phyloP scores from a whole-genome alignment of 1,139 yeast species.

The Taphrina deformans region DNA sequence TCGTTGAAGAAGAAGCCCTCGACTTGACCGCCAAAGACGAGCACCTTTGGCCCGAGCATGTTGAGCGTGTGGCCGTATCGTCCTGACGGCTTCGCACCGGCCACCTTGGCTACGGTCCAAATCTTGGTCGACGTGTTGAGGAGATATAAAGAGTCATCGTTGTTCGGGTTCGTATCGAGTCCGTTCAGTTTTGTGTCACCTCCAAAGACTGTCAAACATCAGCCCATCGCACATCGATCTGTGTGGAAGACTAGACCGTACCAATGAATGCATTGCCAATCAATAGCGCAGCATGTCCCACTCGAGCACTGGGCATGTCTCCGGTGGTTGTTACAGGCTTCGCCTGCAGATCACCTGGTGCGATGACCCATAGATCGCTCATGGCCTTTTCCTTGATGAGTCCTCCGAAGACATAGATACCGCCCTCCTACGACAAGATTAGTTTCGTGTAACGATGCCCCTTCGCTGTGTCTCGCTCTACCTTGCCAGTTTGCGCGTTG shows the following conservation, averaged over 20 bases:
- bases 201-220: conserved; percentile 82
- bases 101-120: conserved; percentile 42
- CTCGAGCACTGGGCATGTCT: conserved; percentile 88
- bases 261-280: conserved; percentile 89
- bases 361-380: conserved; percentile 85
- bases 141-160: conserved; percentile 83
- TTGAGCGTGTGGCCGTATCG: conserved; percentile 88
- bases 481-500: conserved; percentile 58
- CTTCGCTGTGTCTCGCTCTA: conserved; percentile 45
- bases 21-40: conserved; percentile 91
- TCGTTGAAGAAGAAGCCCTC: conserved; percentile 87
- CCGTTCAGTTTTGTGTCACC: conserved; percentile 92
- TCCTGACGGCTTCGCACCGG: conserved; percentile 82
- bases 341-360: conserved; percentile 49
- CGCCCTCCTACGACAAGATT: conserved; percentile 55
- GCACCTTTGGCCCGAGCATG: conserved; percentile 69
- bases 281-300: conserved; percentile 89
- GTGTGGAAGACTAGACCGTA: too few species aligned
- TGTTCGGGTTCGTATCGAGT: conserved; percentile 58
- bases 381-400: conserved; percentile 87
- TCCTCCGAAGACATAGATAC: conserved; percentile 90
- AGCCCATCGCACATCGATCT: too few species aligned
- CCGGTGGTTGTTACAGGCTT: conserved; percentile 66
- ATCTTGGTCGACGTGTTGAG: conserved; percentile 66
- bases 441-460: too few species aligned